Evolutionary conservation across 176 grass and related monocot species (phyloP), one percentile per base, ranked within the genome.

Genomic region (Elymus sibiricus): DNA sequence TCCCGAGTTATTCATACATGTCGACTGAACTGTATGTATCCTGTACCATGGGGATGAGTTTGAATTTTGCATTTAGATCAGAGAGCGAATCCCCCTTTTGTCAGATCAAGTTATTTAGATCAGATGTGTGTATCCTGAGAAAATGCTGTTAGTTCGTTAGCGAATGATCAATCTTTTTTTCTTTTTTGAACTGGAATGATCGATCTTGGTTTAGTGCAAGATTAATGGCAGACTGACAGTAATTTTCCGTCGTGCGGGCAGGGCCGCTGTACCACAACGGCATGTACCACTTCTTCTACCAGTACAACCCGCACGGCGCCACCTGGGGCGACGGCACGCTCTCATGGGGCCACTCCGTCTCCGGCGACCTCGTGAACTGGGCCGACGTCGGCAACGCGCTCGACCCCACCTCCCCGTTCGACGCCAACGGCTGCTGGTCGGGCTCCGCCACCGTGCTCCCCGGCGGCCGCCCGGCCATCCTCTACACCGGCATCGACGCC

Each of bases 241-340:
- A 24, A 27, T 75, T 21, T 25, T 70, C 81, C 53, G 10, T 76
- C 9, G 9, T 37, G 9, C 19, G 2, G 2, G 12, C 80, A 98
- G 95, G 93, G 26, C 93, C 93, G 11, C 68, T 98, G 93, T 98
- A 98, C 51, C 82, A 85, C 80, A 90, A 95, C 40, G 93, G 95
- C 9, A 24, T 95, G 5, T 98, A 95, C 89, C 93, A 95, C 27
- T 53, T 98, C 4, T 98, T 98, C 80, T 98, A 93, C 91, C 95
- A 98, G 83, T 90, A 93, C 91, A 98, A 98, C 14, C 93, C 93
- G 2, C n/a, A 87, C 3, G 80, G 89, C 59, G 12, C 95, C 49
- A 80, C 88, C 6, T 95, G 95, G 95, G 95, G 81, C 82, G 44
- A 38, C 67, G 93, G 93, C 85, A 93, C 87, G 65, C 86, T 98